Conservation (phyloP, 2,329 filamentous ascomycete species). For the Cytospora piceicola region DNA sequence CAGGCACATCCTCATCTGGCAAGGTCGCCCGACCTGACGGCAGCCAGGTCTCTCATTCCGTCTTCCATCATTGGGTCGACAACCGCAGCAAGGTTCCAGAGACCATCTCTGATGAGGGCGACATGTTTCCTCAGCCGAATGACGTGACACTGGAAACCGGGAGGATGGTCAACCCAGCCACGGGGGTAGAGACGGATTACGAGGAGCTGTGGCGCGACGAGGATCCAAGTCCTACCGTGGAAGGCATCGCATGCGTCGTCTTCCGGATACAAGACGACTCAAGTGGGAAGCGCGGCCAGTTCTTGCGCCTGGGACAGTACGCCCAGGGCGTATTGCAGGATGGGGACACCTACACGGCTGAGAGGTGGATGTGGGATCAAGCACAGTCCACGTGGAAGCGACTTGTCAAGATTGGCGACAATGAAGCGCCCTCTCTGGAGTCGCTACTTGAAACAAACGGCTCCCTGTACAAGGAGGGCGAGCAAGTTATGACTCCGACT, state of each 20-base stretch:
- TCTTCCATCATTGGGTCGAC: constrained; percentile 65
- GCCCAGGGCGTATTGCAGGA: constrained; percentile 60
- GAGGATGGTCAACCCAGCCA: constrained; percentile 61
- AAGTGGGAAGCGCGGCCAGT: constrained; percentile 48
- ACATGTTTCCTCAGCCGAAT: constrained; percentile 53
- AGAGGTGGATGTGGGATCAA: constrained; percentile 57
- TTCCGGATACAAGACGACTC: constrained; percentile 44
- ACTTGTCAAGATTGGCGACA: constrained; percentile 7
- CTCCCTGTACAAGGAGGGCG: background rate
- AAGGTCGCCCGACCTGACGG: constrained; percentile 36
- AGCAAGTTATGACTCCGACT: constrained; percentile 6
- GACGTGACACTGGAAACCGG: constrained; percentile 59
- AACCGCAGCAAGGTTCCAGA: constrained; percentile 49
- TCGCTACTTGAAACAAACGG: background rate
- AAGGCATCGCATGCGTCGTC: constrained; percentile 43
- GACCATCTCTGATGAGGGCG: constrained; percentile 56
- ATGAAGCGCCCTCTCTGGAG: background rate
- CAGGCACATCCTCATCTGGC: constrained; percentile 54
- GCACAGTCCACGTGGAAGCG: constrained; percentile 15
- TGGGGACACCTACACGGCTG: constrained; percentile 49
- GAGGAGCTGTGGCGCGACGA: constrained; percentile 69
- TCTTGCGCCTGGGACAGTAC: constrained; percentile 57
- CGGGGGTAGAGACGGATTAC: constrained; percentile 56
- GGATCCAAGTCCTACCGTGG: constrained; percentile 31
- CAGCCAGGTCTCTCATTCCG: constrained; percentile 41